Base-by-base conservation (phyloP, 257 asterid species). In the Nicotiana attenuata region DNA sequence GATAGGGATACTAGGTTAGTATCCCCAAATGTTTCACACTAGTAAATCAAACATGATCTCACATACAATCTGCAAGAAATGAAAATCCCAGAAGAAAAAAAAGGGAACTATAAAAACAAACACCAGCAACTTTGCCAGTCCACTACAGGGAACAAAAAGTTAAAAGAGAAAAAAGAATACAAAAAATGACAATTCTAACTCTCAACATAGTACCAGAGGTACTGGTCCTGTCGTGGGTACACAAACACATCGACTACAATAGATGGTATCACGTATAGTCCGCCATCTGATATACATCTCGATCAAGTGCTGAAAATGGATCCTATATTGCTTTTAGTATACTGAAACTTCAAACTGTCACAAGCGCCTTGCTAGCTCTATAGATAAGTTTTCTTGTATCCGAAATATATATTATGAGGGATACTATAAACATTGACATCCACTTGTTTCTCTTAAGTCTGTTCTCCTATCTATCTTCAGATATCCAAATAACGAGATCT, bases 221-320 rank as follows among this genome's bases (percentile, higher is more conserved):
- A 88, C 87, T 41, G 82, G 81, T 79, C 87, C 84, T 66, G 89
- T 87, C 57, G 88, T 83, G 86, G 91, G 81, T 85, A 88, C 91
- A 83, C 89, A 85, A 38, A 87, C 85, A 85, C 87, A 85, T 87
- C 80, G 86, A 83, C 91, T 87, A 84, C 88, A 88, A 81, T 80
- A 87, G 90, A 89, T 85, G 91, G 78, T 71, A 71, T 45, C 60
- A 71, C 80, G 88, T 85, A 88, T 91, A 86, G 89, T 90, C 91
- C 89, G 91, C 91, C 86, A 85, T 82, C 90, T 89, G 89, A 91
- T 90, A 82, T 90, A 88, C 93, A 87, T 86, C 97, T 90, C 92
- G 84, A 89, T 82, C 85, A 61, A 89, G 86, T 85, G 87, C 88
- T 78, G 86, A 89, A 69, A 82, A 85, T 80, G 81, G 89, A 90